phyloP scores from a whole-genome alignment of 2,329 filamentous ascomycete genomes.

The Aspergillus amoenus region DNA sequence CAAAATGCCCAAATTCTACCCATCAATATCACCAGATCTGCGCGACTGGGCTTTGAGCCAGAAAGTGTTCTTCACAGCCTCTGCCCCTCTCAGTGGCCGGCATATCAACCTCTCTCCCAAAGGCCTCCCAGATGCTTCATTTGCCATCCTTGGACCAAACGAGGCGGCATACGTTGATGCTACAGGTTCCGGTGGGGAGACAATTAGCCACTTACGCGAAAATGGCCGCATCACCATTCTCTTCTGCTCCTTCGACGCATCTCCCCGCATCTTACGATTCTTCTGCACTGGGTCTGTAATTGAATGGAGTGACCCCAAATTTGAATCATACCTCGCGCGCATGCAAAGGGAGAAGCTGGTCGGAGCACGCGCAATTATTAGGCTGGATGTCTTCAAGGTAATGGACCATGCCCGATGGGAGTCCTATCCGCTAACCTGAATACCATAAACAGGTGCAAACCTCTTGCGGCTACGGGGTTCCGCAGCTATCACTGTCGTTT shows the following conservation, averaged over 20 bases:
- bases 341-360: constrained; percentile 48
- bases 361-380: constrained; percentile 60
- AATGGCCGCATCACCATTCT: constrained; percentile 74
- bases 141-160: constrained; percentile 60
- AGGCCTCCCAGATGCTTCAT: constrained; percentile 62
- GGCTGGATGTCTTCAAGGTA: constrained; percentile 62
- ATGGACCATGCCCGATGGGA: not conserved
- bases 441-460: constrained; percentile 49
- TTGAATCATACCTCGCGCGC: constrained; percentile 43
- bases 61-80: constrained; percentile 73
- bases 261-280: constrained; percentile 63
- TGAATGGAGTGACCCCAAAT: constrained; percentile 57
- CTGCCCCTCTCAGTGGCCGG: constrained; percentile 64
- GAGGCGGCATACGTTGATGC: constrained; percentile 70
- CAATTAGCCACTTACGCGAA: constrained; percentile 72
- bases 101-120: constrained; percentile 80
- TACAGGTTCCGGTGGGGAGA: constrained; percentile 74
- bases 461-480: constrained; percentile 66
- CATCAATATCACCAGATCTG: constrained; percentile 56
- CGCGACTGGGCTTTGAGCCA: constrained; percentile 65
- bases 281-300: constrained; percentile 62
- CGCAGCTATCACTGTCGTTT: constrained; percentile 46
- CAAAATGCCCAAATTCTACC: constrained; percentile 61
- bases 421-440: not conserved
- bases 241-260: constrained; percentile 65